Base-by-base conservation (phyloP, 345 rosid species). In the Corchorus capsularis region DNA sequence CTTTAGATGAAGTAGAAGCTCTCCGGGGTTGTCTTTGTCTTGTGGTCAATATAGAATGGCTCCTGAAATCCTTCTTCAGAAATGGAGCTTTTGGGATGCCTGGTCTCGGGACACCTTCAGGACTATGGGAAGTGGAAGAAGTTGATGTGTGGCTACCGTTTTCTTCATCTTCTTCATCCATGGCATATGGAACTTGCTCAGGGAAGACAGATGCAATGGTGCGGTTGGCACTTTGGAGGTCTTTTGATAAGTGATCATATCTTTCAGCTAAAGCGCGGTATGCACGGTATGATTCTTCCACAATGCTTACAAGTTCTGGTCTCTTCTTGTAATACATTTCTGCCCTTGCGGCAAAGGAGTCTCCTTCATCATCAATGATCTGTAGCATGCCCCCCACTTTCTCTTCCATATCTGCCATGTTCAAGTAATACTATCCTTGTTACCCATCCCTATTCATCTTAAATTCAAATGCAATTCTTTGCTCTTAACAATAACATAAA, bases 181-280 rank as follows among this genome's bases (percentile, higher is more conserved):
- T 57, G 8, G 88, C 72, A 64, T 81, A 82, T 73, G 87, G 92
- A 56, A 88, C 83, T 82, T 85, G 90, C 71, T 92, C 97, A 5
- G 95, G 97, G 50, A 88, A 92, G 37, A 88, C 91, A 3, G 86
- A 79, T 9, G 95, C 93, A 70, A 92, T 92, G 60, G 95, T 91
- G 34, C 87, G 85, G 77, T 89, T 92, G n/a, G 95, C 97, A 22
- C 87, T 86, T 79, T 92, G 95, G n/a, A 92, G 85, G 56, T 92
- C 97, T 75, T 81, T 86, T 5, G 95, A 92, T 5, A 92, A 75
- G 60, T 82, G 83, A 78, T 92, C 95, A 41, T 80, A 89, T 16
- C 93, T 85, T 80, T 93, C 96, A 8, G 98, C 96, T 59, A 93
- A 85, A 4, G 93, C 93, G 17, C 94, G 85, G 73, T 91, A 89